phyloP scores from a whole-genome alignment of 2,329 filamentous ascomycete genomes.

The Verticillium nubilum region DNA sequence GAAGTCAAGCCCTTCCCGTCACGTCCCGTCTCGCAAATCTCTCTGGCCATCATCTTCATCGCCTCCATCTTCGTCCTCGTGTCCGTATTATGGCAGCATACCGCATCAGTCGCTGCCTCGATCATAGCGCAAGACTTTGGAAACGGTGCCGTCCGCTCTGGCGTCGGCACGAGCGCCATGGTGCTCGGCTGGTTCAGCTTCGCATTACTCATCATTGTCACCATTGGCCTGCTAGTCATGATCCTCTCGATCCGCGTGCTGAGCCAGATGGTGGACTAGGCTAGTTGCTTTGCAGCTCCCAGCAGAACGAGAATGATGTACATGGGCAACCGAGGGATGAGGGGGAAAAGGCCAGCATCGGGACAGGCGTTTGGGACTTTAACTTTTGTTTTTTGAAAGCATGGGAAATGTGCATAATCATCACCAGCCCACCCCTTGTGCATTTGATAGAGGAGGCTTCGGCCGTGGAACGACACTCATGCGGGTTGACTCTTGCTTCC shows the following conservation, averaged over 20 bases:
- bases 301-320: background rate
- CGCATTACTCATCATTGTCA: slow-evolving; percentile 86
- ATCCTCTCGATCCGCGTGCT: slow-evolving; percentile 87
- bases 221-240: slow-evolving; percentile 92
- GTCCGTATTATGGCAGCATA: slow-evolving; percentile 86
- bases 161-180: slow-evolving; percentile 93
- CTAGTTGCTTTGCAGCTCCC: background rate
- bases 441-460: background rate
- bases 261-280: slow-evolving; percentile 44
- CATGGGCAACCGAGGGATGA: background rate
- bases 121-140: slow-evolving; percentile 90
- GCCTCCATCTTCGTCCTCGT: slow-evolving; percentile 66
- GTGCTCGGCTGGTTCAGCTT: slow-evolving; percentile 98
- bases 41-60: slow-evolving; percentile 86
- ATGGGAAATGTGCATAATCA: background rate
- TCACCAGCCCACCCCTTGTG: background rate
- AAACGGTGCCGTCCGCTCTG: slow-evolving; percentile 80
- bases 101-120: slow-evolving; percentile 89
- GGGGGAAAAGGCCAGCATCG: background rate
- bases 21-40: slow-evolving; percentile 84
- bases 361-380: background rate
- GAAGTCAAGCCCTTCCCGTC: slow-evolving; percentile 94
- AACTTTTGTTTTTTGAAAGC: background rate
- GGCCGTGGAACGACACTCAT: background rate
- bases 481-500: background rate